Evolutionary conservation across 2,329 filamentous ascomycete species (phyloP).

Genomic region (Fusarium secorum): DNA sequence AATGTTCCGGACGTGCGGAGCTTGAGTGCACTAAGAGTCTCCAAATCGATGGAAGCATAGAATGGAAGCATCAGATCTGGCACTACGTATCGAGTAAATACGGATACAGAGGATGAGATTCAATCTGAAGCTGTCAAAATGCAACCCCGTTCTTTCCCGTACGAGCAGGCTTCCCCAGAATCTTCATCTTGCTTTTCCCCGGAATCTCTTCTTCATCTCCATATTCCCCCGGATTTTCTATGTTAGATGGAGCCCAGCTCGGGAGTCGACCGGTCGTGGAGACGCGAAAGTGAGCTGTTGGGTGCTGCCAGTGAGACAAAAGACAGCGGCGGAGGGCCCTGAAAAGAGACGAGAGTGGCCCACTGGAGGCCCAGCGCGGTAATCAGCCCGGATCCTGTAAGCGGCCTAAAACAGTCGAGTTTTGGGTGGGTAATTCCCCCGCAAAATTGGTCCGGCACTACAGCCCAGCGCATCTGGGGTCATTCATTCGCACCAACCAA

Average conservation of each 20-base stretch:
- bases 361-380: constrained; percentile 21
- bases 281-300: constrained; percentile 23
- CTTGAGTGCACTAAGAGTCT: not conserved
- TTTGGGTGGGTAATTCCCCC: constrained; percentile 15
- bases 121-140: not conserved
- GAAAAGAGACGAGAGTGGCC: not conserved
- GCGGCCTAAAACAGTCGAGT: not conserved
- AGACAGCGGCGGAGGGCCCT: constrained; percentile 3
- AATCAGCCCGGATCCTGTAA: constrained; percentile 29
- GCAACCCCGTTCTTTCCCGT: constrained; percentile 10
- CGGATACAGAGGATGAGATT: not conserved
- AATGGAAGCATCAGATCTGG: not conserved
- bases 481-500: constrained; percentile 20
- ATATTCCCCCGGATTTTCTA: not conserved
- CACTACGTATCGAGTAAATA: not conserved
- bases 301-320: not conserved
- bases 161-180: constrained; percentile 32
- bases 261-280: constrained; percentile 26
- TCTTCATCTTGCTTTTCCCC: constrained; percentile 25
- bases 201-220: constrained; percentile 25
- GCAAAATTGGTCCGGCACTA: constrained; percentile 16
- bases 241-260: constrained; percentile 6
- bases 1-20: constrained; percentile 29
- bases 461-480: constrained; percentile 20
- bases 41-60: constrained; percentile 8